Evolutionary conservation across 768 basidiomycete species (phyloP).

Genomic region (Mycena rebaudengoi): DNA sequence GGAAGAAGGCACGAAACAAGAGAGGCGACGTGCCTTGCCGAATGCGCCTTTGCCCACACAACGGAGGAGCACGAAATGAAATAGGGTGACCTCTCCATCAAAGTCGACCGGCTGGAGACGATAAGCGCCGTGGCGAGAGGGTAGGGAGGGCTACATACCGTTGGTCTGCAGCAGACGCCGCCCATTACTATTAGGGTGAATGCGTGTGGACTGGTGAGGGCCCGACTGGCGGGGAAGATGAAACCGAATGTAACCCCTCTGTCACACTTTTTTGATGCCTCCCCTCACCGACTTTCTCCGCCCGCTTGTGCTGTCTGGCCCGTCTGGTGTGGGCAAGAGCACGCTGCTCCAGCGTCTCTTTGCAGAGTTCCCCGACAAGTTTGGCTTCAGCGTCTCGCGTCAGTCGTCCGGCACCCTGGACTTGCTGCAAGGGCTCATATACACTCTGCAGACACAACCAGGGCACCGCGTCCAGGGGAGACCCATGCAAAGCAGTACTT

Average conservation of each 20-base stretch:
- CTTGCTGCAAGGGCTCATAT: constrained; percentile 17
- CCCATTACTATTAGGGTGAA: too few species aligned
- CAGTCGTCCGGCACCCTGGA: constrained; percentile 35
- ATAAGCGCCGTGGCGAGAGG: neutral
- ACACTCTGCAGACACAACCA: constrained; percentile 80
- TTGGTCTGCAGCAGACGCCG: constrained; percentile 72
- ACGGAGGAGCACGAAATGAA: constrained; percentile 93
- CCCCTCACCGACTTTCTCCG: constrained; percentile 56
- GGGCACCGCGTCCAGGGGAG: constrained; percentile 84
- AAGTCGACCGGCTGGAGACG: constrained; percentile 86
- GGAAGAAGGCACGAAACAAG: neutral
- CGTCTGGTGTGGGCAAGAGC: constrained; percentile 94
- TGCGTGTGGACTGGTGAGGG: constrained; percentile 9
- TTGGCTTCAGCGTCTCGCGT: constrained; percentile 97
- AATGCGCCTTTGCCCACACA: constrained; percentile 99
- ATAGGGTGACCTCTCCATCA: constrained; percentile 94
- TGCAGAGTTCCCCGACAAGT: constrained; percentile 79
- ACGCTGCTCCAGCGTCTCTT: constrained; percentile 88
- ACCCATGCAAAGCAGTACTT: constrained; percentile 85
- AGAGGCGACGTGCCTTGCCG: constrained; percentile 87
- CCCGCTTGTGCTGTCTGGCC: constrained; percentile 89
- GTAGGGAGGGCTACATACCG: constrained; percentile 47
- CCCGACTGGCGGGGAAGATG: neutral
- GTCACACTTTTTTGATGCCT: neutral
- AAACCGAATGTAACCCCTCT: neutral